phyloP scores from a whole-genome alignment of 441 rosid genomes.

The Jatropha multifida region DNA sequence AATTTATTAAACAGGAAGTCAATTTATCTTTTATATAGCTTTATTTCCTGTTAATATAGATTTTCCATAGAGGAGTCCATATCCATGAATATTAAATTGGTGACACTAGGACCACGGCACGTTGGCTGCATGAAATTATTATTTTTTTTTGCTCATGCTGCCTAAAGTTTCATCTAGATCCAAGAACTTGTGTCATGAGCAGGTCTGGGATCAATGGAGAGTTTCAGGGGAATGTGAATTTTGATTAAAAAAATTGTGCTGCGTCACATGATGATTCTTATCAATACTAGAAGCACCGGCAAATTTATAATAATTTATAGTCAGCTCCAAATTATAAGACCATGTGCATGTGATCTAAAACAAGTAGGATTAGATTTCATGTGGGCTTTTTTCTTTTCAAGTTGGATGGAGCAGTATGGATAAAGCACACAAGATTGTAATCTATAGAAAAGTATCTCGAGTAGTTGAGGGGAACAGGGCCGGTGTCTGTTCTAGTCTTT shows the following conservation, averaged over 20 bases:
- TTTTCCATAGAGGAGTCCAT: not conserved
- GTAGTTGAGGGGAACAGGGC: not conserved
- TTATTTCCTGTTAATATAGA: not conserved
- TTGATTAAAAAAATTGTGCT: slow-evolving; percentile 14
- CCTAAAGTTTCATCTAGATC: slow-evolving; percentile 23
- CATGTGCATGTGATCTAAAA: slow-evolving; percentile 46
- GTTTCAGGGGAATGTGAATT: slow-evolving; percentile 20
- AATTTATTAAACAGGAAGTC: not conserved
- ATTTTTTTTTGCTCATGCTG: not conserved
- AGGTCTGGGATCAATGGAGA: slow-evolving; percentile 20
- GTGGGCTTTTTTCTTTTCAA: slow-evolving; percentile 34
- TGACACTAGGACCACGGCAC: not conserved
- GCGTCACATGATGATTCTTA: slow-evolving; percentile 17
- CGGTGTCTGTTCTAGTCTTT: slow-evolving; percentile 10
- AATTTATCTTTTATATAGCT: not conserved
- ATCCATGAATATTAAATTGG: not conserved
- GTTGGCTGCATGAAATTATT: not conserved
- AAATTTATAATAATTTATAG: slow-evolving; percentile 20
- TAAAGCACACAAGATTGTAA: slow-evolving; percentile 9
- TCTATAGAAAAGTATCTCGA: slow-evolving; percentile 2
- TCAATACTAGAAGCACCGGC: slow-evolving; percentile 23
- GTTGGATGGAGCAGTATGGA: slow-evolving; percentile 23
- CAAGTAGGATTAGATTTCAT: slow-evolving; percentile 57
- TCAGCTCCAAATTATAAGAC: slow-evolving; percentile 27
- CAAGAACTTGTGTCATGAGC: slow-evolving; percentile 18